Conservation (phyloP, 108 stramenopile genomes). For the Pseudonitzschia pungens region DNA sequence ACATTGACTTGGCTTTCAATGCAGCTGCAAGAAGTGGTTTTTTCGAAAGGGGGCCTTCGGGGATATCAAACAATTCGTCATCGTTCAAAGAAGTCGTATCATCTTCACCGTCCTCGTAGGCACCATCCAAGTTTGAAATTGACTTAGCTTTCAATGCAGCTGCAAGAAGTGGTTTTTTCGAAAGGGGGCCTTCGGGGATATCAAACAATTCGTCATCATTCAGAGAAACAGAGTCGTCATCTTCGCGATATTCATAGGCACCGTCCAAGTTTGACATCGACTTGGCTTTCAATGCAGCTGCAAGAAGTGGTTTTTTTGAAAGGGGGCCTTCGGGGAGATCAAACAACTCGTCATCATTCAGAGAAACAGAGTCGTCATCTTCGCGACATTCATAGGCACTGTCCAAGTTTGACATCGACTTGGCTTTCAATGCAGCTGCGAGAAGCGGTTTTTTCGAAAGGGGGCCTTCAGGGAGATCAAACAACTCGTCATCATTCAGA, state of each 20-base stretch:
- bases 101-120: neutral
- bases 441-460: neutral
- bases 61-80: neutral
- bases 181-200: neutral
- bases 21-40: neutral
- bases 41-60: too few species aligned
- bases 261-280: neutral
- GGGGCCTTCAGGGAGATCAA: neutral
- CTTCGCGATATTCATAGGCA: neutral
- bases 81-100: neutral
- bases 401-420: neutral
- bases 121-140: neutral
- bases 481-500: neutral
- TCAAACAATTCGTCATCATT: neutral
- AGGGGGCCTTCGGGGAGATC: neutral
- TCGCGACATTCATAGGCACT: neutral
- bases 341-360: slow-evolving; percentile 2
- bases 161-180: neutral
- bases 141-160: neutral
- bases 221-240: neutral
- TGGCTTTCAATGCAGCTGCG: neutral
- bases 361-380: neutral
- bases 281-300: neutral
- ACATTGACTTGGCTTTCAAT: neutral
- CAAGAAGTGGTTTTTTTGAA: neutral